Percentiles rank a stretch among this genome's conserved stretches.
Evolutionary conservation across 1,284 basidiomycete genomes (phyloP).

Genomic region (Cutaneotrichosporon sp.): DNA sequence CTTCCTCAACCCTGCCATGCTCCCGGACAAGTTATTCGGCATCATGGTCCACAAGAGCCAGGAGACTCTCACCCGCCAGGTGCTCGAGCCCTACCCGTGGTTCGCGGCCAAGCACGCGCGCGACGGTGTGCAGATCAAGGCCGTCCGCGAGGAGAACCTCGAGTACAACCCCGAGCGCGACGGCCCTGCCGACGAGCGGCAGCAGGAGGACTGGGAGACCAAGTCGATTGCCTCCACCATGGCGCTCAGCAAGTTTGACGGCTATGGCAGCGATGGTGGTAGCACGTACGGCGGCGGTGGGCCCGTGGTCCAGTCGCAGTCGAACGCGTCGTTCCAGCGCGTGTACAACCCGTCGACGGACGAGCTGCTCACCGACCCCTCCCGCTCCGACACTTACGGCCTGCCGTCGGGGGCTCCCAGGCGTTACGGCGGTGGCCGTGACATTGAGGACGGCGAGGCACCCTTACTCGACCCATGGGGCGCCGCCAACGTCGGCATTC

Average conservation of each 20-base stretch:
- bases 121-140: slow-evolving; percentile 48
- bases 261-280: background rate
- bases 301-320: slow-evolving; percentile 1
- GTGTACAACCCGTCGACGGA: slow-evolving; percentile 42
- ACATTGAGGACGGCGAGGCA: slow-evolving; percentile 7
- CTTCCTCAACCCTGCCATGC: slow-evolving; percentile 58
- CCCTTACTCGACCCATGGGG: slow-evolving; percentile 17
- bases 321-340: background rate
- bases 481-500: slow-evolving; percentile 1
- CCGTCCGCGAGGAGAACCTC: slow-evolving; percentile 53
- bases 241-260: slow-evolving; percentile 10
- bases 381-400: slow-evolving; percentile 1
- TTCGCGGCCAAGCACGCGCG: slow-evolving; percentile 44
- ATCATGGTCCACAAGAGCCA: slow-evolving; percentile 55
- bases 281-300: background rate
- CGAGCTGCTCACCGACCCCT: slow-evolving; percentile 28
- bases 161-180: slow-evolving; percentile 52
- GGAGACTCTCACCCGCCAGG: slow-evolving; percentile 46
- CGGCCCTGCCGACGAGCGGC: slow-evolving; percentile 34
- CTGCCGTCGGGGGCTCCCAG: background rate
- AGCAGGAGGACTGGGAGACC: slow-evolving; percentile 42
- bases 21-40: slow-evolving; percentile 50
- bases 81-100: slow-evolving; percentile 52
- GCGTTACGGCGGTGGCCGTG: background rate
- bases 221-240: slow-evolving; percentile 43